Conservation (phyloP, 306 rosid species). For the Macrotyloma uniflorum region DNA sequence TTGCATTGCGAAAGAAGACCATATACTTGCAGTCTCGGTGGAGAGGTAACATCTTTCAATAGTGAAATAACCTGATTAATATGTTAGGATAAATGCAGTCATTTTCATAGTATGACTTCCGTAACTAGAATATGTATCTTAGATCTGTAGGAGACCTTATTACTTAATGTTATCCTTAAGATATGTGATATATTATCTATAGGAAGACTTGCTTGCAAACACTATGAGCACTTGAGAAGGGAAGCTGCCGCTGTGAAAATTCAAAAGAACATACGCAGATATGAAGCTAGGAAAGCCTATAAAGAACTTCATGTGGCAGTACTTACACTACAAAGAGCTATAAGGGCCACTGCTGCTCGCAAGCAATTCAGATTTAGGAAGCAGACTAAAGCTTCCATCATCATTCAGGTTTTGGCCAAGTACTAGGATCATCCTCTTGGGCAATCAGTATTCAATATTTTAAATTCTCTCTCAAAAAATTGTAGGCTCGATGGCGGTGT, state of each 20-base stretch:
- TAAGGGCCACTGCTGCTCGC: conserved; percentile 82
- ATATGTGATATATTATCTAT: conserved; percentile 38
- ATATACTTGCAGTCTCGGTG: conserved; percentile 76
- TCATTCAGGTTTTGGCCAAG: conserved; percentile 64
- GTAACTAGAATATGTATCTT: conserved; percentile 29
- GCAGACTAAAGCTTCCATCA: conserved; percentile 75
- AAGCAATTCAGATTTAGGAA: conserved; percentile 74
- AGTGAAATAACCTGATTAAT: conserved; percentile 32
- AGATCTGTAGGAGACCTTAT: conserved; percentile 21
- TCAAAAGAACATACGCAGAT: conserved; percentile 72
- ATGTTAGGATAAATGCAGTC: conserved; percentile 26
- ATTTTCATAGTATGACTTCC: conserved; percentile 29
- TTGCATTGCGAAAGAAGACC: conserved; percentile 73
- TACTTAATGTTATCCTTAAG: conserved; percentile 32
- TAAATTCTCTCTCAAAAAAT: conserved; percentile 30
- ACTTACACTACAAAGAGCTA: conserved; percentile 78
- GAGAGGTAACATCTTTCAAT: conserved; percentile 69
- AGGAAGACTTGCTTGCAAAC: conserved; percentile 89
- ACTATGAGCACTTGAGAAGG: conserved; percentile 61
- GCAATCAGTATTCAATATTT: conserved; percentile 24
- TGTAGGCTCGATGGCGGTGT: conserved; percentile 92
- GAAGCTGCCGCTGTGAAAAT: conserved; percentile 88
- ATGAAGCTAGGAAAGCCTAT: conserved; percentile 69
- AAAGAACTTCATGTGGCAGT: conserved; percentile 60
- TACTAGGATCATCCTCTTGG: conserved; percentile 33